Base-by-base conservation (phyloP, 345 rosid species). In the Stellera chamaejasme region DNA sequence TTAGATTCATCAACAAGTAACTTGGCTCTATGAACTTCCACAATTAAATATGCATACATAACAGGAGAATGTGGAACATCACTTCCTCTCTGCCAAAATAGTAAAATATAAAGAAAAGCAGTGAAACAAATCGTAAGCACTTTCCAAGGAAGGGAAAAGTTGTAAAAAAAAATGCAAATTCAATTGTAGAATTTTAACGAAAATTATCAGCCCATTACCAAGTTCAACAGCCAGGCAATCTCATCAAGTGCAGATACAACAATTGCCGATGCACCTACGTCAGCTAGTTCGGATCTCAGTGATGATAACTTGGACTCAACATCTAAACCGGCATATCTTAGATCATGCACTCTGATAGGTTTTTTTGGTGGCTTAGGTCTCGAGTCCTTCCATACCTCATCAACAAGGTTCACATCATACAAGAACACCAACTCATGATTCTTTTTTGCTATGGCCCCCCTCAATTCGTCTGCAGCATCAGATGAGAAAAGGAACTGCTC, bases 1-100 rank as follows among this genome's bases (percentile, higher is more conserved):
- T 92, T 88, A 56, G 84, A 71, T 62, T 64, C 64, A 69, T 86
- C 96, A 16, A 82, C 63, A 67, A 88, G 86, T 60, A 92, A 63
- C 60, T 75, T 75, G 60, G 95, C 91, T 50, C 69, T 68, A 67
- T 79, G 83, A 54, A 76, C 67, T 77, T 77, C 94, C 50, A 92
- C 87, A 14, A 82, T 75, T 57, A 92, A 67, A 77, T 92, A 88
- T 28, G 96, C 90, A 67, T 92, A 92, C 81, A 75, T 81, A 58
- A 92, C 96, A 55, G 98, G 96, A n/a, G 96, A 88, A 79, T 92
- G 85, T 61, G 96, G 96, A 75, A 88, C 83, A 72, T 92, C 98
- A 28, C 80, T 72, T 68, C 96, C 98, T 78, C 98, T 84, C 98
- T 92, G 79, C 76, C 78, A 70, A 61, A 60, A 39, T 59, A 14